phyloP scores from a whole-genome alignment of 1,139 yeast species.

The Taphrina pruni region DNA sequence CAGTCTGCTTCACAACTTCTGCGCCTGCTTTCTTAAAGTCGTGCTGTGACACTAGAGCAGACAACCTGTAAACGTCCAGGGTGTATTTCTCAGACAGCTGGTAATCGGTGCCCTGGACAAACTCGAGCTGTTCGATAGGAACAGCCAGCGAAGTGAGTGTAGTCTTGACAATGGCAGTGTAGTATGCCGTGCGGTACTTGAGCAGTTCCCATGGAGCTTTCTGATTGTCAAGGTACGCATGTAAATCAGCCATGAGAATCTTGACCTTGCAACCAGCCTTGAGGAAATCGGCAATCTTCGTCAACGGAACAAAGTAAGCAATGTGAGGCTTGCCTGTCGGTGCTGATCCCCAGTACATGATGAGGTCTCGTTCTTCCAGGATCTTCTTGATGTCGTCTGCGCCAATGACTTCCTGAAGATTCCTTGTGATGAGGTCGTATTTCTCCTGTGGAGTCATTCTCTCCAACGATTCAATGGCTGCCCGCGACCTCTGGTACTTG shows the following conservation, averaged over 20 bases:
- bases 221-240: constrained; percentile 97
- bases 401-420: constrained; percentile 89
- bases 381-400: constrained; percentile 85
- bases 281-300: constrained; percentile 90
- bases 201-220: constrained; percentile 96
- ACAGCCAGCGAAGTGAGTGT: constrained; percentile 85
- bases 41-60: constrained; percentile 85
- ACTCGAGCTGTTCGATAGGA: constrained; percentile 84
- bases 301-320: constrained; percentile 96
- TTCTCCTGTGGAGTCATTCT: constrained; percentile 56
- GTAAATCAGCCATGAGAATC: constrained; percentile 92
- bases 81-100: constrained; percentile 80
- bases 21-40: constrained; percentile 99
- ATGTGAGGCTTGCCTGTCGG: constrained; percentile 99
- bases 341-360: constrained; percentile 86
- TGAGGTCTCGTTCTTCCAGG: constrained; percentile 79
- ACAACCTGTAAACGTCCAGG: constrained; percentile 82
- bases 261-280: constrained; percentile 81
- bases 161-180: constrained; percentile 80
- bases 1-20: constrained; percentile 97
- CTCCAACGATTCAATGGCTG: no score
- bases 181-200: constrained; percentile 83
- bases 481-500: no score
- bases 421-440: constrained; percentile 77
- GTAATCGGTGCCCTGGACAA: constrained; percentile 86